These are phyloP conservation scores for Sapria himalayana DNA, from an alignment of 345 rosid species.

Conservation along the genomic window DNA sequence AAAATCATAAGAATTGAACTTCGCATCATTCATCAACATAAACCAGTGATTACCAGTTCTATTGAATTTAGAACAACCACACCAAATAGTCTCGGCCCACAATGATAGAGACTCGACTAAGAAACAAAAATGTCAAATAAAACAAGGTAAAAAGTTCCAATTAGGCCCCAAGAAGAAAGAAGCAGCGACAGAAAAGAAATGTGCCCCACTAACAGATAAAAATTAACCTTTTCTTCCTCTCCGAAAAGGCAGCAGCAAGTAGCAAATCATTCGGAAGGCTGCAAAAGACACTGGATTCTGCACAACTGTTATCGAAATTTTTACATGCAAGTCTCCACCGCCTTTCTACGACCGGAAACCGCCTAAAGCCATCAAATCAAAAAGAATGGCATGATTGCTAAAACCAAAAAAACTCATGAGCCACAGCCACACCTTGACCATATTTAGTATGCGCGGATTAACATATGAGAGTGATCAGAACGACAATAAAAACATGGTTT, in stretches of 20 bases:
- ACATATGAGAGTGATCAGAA: no score
- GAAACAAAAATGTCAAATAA: neutral
- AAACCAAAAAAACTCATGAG: no score
- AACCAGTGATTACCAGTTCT: no score
- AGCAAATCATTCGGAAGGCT: conserved; percentile 62
- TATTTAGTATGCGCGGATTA: no score
- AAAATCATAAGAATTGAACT: no score
- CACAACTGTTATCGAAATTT: conserved; percentile 17
- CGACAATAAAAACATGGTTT: no score
- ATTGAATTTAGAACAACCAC: no score
- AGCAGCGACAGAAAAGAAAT: neutral
- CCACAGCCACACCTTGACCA: no score
- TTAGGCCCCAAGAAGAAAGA: neutral
- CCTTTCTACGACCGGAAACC: conserved; percentile 72
- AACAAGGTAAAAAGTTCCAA: no score
- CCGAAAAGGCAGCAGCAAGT: conserved; percentile 34
- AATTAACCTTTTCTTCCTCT: conserved; percentile 38
- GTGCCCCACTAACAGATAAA: neutral
- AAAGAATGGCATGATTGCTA: neutral
- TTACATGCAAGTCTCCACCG: conserved; percentile 53
- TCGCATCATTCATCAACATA: no score
- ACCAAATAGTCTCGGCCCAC: no score
- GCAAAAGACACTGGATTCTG: conserved; percentile 13
- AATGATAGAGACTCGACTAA: no score
- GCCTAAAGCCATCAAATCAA: conserved; percentile 17